A percentile compares a stretch with the other conserved stretches of the same genome.
Conservation (phyloP, 495 filamentous ascomycete species). For the Podospora tetraspora region DNA sequence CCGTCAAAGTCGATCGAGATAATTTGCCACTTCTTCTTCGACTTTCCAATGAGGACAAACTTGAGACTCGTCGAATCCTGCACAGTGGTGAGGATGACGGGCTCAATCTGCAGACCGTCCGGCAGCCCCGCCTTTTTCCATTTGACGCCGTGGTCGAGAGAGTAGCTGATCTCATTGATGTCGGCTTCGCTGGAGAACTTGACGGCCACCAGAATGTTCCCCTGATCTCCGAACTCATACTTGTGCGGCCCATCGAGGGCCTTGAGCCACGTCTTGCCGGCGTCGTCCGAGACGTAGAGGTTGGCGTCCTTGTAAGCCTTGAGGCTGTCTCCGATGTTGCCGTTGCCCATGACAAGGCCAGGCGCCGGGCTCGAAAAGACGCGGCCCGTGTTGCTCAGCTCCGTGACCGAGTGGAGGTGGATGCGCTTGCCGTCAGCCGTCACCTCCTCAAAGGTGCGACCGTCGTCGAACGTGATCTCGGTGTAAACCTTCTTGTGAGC, state of each 20-base stretch:
- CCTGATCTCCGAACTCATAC: constrained; percentile 92
- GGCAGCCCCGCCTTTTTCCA: constrained; percentile 66
- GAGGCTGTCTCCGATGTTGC: constrained; percentile 75
- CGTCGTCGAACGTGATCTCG: constrained; percentile 91
- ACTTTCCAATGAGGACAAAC: constrained; percentile 66
- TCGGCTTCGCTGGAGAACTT: constrained; percentile 60
- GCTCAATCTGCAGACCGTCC: constrained; percentile 55
- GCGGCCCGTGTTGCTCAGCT: constrained; percentile 69
- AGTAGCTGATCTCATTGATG: constrained; percentile 59
- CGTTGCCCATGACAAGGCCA: constrained; percentile 86
- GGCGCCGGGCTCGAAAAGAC: constrained; percentile 92
- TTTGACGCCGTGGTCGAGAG: constrained; percentile 76
- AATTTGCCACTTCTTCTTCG: constrained; percentile 49
- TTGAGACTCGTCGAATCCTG: constrained; percentile 87
- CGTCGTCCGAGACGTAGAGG: constrained; percentile 86
- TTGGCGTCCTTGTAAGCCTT: constrained; percentile 60
- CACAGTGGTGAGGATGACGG: constrained; percentile 71
- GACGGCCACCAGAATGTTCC: constrained; percentile 78
- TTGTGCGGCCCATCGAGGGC: constrained; percentile 78
- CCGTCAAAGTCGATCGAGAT: constrained; percentile 76
- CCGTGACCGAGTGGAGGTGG: constrained; percentile 87
- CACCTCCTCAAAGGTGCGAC: constrained; percentile 60
- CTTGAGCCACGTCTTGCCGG: constrained; percentile 73
- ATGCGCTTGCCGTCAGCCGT: constrained; percentile 56
- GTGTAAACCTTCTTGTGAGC: constrained; percentile 62